phyloP scores from a whole-genome alignment of 805 yeast genomes.

The Barnettozyma siamensis region DNA sequence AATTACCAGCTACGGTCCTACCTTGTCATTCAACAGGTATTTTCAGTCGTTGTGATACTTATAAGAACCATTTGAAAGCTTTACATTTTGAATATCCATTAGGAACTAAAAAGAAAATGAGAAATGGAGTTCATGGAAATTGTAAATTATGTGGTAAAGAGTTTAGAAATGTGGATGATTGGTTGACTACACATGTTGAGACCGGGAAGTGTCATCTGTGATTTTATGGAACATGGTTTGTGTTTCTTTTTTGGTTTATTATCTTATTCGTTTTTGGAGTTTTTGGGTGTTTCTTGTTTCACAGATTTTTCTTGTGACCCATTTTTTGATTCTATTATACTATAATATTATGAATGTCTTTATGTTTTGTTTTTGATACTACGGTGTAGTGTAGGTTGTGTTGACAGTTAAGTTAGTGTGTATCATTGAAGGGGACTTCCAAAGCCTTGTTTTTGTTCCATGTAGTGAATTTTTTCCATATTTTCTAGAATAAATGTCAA shows the following conservation, averaged over 20 bases:
- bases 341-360: no score
- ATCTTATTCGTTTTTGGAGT: no score
- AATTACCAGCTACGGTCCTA: constrained; percentile 1
- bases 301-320: no score
- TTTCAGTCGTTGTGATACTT: constrained; percentile 86
- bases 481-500: no score
- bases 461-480: no score
- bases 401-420: no score
- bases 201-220: constrained; percentile 19
- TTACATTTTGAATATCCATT: constrained; percentile 84
- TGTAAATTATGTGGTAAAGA: constrained; percentile 71
- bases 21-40: constrained; percentile 79
- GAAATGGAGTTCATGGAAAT: constrained; percentile 60
- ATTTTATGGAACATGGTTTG: neutral
- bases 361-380: no score
- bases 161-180: constrained; percentile 67
- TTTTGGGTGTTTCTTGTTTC: no score
- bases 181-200: constrained; percentile 75
- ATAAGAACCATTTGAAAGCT: constrained; percentile 85
- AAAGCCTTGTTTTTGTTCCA: no score
- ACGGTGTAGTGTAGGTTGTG: no score
- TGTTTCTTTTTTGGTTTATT: neutral
- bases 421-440: no score
- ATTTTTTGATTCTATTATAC: no score
- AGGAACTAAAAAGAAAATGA: constrained; percentile 76